Evolutionary conservation across 345 rosid genomes (phyloP), one percentile per base, ranked within the genome.

Genomic region (Populus davidiana): DNA sequence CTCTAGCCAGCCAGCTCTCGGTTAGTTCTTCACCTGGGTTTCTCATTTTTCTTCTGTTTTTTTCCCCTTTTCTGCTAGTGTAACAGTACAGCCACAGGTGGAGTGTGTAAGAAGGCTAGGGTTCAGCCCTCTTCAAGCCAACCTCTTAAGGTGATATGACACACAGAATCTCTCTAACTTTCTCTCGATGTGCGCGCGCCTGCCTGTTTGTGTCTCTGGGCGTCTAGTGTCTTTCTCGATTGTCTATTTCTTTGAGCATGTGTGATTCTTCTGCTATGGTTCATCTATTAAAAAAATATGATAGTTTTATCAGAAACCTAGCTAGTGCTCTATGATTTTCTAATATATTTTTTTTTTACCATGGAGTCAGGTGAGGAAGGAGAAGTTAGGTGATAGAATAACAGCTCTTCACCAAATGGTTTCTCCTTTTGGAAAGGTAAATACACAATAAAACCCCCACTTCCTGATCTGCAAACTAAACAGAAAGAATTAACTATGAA

Each of bases 381-480:
- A 93, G 87, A 93, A 92, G 77, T 69, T 92, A 78, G 98, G 98
- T 65, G 98, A 93, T 71, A 83, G 98, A 83, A 91, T 92, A 64
- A 91, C 94, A 78, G 88, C 97, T 38, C 95, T 94, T 83, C 98
- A 94, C 89, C 97, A 95, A 84, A 89, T 95, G 31, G 99, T 93
- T 85, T 95, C 99, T 80, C 98, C 98, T 69, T 93, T 95, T 87
- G 98, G 99, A 70, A 94, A 94, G 97, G 98, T 92, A 82, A 73
- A 39, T 44, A 23, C 21, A 16, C 31, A 49, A 41, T 41, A 41
- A 41, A 47, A 9, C 61, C 8, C 4, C 39, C 31, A 13, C 67
- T 39, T 49, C 63, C 66, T 64, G 54, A 49, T 71, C 49, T 9
- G 31, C 25, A 62, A 43, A 71, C 33, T 56, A 25, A 63, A n/a